These are phyloP conservation scores for Cordyceps pruinosa DNA, from an alignment of 2,329 filamentous ascomycete genomes.

Conservation along the genomic window DNA sequence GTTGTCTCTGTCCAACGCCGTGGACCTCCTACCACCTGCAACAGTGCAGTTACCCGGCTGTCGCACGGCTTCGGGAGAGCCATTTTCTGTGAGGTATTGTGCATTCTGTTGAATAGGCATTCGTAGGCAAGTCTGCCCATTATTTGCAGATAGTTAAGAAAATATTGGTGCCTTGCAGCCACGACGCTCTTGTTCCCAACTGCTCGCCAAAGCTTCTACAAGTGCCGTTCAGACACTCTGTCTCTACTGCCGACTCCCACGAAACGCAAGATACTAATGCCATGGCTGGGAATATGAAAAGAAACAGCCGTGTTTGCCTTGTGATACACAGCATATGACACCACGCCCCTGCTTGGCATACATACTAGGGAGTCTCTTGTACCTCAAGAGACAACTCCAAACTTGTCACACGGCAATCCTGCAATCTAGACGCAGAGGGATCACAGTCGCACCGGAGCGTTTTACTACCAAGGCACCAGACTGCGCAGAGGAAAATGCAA, in stretches of 20 bases:
- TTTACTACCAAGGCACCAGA: background rate
- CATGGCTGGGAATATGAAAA: background rate
- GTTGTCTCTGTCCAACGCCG: background rate
- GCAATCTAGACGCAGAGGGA: background rate
- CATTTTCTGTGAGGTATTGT: background rate
- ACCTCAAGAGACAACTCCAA: constrained; percentile 11
- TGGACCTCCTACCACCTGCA: background rate
- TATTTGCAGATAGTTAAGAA: too few species aligned
- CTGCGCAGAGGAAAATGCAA: background rate
- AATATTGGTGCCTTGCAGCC: background rate
- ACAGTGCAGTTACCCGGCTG: background rate
- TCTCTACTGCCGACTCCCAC: background rate
- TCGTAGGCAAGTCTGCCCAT: too few species aligned
- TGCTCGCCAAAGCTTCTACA: background rate
- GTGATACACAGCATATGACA: background rate
- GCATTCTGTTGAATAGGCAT: background rate
- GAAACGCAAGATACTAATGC: too few species aligned
- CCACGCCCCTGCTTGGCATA: background rate
- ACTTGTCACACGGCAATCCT: constrained; percentile 13
- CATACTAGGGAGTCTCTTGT: background rate
- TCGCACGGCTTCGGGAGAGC: background rate
- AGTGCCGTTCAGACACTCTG: too few species aligned
- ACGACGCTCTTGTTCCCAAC: too few species aligned
- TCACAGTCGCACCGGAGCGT: background rate
- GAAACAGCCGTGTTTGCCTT: background rate